phyloP scores from a whole-genome alignment of 2,329 filamentous ascomycete species.

The Aspergillus sp. region DNA sequence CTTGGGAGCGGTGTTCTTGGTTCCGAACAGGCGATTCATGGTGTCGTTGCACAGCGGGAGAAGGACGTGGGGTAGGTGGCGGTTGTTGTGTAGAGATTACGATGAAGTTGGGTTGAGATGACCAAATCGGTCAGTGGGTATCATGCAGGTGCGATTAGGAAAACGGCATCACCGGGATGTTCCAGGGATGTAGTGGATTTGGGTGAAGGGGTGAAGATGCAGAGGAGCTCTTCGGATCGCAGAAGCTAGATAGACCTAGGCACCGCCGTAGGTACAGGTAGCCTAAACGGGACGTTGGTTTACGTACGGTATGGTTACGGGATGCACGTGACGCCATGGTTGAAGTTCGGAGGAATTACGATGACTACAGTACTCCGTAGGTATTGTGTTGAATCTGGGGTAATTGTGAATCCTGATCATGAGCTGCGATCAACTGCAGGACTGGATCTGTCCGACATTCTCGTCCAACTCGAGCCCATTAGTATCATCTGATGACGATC shows the following conservation, averaged over 20 bases:
- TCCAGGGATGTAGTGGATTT: neutral
- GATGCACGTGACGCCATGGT: no score
- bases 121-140: neutral
- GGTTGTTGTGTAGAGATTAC: neutral
- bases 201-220: no score
- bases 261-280: no score
- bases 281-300: no score
- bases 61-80: neutral
- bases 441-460: neutral
- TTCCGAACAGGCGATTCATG: conserved; percentile 97
- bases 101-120: neutral
- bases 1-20: conserved; percentile 82
- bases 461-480: neutral
- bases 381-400: no score
- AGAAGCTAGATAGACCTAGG: no score
- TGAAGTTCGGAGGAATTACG: no score
- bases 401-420: neutral
- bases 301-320: no score
- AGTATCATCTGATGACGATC: neutral
- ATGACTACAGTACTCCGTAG: no score
- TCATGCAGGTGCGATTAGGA: neutral
- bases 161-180: neutral
- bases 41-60: conserved; percentile 23
- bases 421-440: no score
- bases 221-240: no score